Base-by-base conservation (phyloP, 2,329 filamentous ascomycete genomes). In the Balansia obtecta region DNA sequence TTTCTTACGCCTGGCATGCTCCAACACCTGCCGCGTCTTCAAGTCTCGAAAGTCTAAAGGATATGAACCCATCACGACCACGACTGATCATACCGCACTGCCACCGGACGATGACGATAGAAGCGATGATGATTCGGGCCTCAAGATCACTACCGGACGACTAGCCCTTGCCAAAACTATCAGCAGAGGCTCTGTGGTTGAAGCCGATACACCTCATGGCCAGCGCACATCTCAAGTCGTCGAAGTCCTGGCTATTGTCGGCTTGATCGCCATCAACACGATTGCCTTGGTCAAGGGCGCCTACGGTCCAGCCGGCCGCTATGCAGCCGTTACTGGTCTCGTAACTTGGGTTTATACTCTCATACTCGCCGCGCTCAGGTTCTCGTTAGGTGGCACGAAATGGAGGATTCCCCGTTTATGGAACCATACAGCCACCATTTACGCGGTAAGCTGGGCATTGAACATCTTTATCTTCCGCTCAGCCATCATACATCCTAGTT, bases 381-480 rank as follows among this genome's bases (percentile, higher is more conserved):
- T 96, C 60, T 82, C 68, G 68, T 80, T 74, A 68, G 83, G 66
- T 66, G 80, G 71, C 68, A 80, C 69, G 60, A 80, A 73, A 74
- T 88, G 70, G 77, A 77, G 65, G 66, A 64, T 93, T 13, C 83
- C 85, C 9, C 75, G 78, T 52, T 71, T 97, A 9, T 98, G 93
- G 93, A 90, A 91, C 63, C 93, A 98, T 67, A 97, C 93, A 0
- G 86, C 88, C 18, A 70, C 77, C 55, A 80, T 98, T 49, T 98
- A 98, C 66, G 77, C 79, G 50, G 71, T 82, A 49, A 84, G 90
- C 64, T 98, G 91, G 88, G 61, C 93, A 5, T 83, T 90, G 60
- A 75, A 76, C 9, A 55, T 91, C 22, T 72, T 88, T 57, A 68
- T 91, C 6, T 93, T 97, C 71, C 88, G 93, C 52, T 95, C 91